These are phyloP conservation scores for Paraleonurus japonicus DNA, from an alignment of 257 asterid genomes.

Conservation along the genomic window DNA sequence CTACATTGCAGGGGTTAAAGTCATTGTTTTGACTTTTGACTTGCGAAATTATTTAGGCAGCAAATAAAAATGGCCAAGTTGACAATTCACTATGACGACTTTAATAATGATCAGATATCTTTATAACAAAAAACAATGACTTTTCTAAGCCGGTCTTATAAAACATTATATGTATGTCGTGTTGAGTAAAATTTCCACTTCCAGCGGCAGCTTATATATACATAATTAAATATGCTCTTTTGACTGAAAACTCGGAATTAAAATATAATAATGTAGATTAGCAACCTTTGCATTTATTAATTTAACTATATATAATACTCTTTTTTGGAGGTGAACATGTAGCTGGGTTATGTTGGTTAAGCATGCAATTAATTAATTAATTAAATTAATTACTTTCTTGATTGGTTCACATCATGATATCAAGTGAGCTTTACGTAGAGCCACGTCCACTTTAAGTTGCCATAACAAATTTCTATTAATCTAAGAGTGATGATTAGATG, in stretches of 20 bases:
- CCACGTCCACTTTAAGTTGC: slow-evolving; percentile 30
- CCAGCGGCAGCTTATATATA: slow-evolving; percentile 16
- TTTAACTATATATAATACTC: too few relatives aligned
- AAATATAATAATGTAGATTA: neutral
- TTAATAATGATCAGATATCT: slow-evolving; percentile 3
- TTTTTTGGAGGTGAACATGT: slow-evolving; percentile 7
- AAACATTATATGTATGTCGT: slow-evolving; percentile 20
- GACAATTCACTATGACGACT: slow-evolving; percentile 27
- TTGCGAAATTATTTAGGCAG: slow-evolving; percentile 32
- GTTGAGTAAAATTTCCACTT: slow-evolving; percentile 28
- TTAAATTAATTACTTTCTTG: neutral
- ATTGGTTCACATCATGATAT: slow-evolving; percentile 16
- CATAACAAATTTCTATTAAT: slow-evolving; percentile 13
- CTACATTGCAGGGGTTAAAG: neutral
- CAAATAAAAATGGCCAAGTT: slow-evolving; percentile 25
- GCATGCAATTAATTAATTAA: slow-evolving; percentile 14
- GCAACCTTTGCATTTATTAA: neutral
- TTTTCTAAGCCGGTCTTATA: neutral
- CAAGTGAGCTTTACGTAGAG: slow-evolving; percentile 9
- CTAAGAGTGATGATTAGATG: neutral
- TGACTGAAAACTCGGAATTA: slow-evolving; percentile 25
- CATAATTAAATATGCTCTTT: slow-evolving; percentile 1
- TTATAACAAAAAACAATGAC: neutral
- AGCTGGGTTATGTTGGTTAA: slow-evolving; percentile 23
- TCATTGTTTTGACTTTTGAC: slow-evolving; percentile 28